Percentiles rank a stretch among this genome's conserved stretches.
phyloP scores from a whole-genome alignment of 345 rosid genomes.

The Populus euphratica region DNA sequence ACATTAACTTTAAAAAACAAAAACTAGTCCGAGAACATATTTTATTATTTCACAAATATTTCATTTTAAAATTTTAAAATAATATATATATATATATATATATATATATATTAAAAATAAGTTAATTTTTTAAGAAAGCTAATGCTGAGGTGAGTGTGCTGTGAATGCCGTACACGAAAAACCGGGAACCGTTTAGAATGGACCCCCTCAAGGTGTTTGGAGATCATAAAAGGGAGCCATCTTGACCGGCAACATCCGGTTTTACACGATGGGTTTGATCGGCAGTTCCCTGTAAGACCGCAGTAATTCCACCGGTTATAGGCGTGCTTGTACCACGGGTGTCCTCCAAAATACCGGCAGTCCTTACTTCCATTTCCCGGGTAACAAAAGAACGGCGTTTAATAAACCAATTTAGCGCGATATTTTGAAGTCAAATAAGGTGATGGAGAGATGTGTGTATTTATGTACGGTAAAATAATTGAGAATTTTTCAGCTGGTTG shows the following conservation, averaged over 20 bases:
- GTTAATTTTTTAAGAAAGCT: neutral
- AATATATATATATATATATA: too few species aligned
- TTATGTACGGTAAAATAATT: conserved; percentile 13
- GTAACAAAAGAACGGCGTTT: conserved; percentile 31
- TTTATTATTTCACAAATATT: too few species aligned
- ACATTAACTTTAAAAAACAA: too few species aligned
- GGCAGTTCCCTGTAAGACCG: conserved; percentile 45
- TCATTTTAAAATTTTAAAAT: too few species aligned
- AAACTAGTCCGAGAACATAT: too few species aligned
- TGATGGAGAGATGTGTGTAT: neutral
- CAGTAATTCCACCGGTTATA: conserved; percentile 33
- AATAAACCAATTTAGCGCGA: neutral
- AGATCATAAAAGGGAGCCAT: neutral
- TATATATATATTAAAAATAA: too few species aligned
- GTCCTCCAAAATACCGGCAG: conserved; percentile 50
- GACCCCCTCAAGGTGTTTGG: neutral
- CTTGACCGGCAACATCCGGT: conserved; percentile 25
- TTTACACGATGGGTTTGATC: conserved; percentile 15
- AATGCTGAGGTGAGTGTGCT: neutral
- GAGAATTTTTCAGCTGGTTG: conserved; percentile 29
- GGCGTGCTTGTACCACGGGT: conserved; percentile 40
- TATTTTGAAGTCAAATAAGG: neutral
- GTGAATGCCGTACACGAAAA: conserved; percentile 12
- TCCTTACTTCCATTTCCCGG: conserved; percentile 24
- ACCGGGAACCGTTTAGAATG: conserved; percentile 5